Evolutionary conservation across 2,329 filamentous ascomycete genomes (phyloP).

Genomic region (Colletotrichum higginsianum): DNA sequence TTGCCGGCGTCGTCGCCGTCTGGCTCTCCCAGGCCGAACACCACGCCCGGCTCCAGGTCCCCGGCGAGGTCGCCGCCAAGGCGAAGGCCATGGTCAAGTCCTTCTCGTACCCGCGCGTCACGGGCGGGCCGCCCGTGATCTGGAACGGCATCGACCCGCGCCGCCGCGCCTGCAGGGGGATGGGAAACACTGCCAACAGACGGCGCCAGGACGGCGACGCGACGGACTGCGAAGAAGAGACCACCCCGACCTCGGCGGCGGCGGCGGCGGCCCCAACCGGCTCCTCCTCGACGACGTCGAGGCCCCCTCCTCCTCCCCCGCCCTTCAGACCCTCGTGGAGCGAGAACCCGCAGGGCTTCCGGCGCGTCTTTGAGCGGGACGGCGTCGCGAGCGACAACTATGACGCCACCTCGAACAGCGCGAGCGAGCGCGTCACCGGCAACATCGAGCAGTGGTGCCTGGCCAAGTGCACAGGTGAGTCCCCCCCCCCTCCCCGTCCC

Average conservation of each 20-base stretch:
- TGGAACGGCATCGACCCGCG: conserved; percentile 35
- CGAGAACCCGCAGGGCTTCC: conserved; percentile 10
- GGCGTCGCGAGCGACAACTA: neutral
- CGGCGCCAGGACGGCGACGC: too few species aligned
- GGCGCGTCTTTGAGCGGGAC: conserved; percentile 17
- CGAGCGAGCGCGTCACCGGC: conserved; percentile 7
- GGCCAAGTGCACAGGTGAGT: conserved; percentile 20
- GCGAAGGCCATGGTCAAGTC: conserved; percentile 25
- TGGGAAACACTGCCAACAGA: too few species aligned
- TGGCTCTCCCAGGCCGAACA: conserved; percentile 28
- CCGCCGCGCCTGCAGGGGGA: neutral
- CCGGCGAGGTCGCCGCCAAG: conserved; percentile 17
- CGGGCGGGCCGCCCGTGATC: conserved; percentile 9
- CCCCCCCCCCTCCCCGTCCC: neutral
- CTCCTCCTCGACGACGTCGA: neutral
- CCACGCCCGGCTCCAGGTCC: conserved; percentile 8
- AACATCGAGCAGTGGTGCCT: conserved; percentile 24
- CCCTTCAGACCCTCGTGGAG: conserved; percentile 16
- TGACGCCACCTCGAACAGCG: conserved; percentile 2
- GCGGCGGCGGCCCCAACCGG: neutral
- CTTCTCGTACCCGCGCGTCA: conserved; percentile 13
- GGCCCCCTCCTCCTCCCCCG: neutral
- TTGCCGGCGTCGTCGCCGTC: conserved; percentile 30
- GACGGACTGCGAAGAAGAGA: too few species aligned
- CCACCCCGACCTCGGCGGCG: neutral